A percentile compares a stretch with the other conserved stretches of the same genome.
Evolutionary conservation across 108 stramenopile species (phyloP).

Genomic region (Nannochloropsis salina): DNA sequence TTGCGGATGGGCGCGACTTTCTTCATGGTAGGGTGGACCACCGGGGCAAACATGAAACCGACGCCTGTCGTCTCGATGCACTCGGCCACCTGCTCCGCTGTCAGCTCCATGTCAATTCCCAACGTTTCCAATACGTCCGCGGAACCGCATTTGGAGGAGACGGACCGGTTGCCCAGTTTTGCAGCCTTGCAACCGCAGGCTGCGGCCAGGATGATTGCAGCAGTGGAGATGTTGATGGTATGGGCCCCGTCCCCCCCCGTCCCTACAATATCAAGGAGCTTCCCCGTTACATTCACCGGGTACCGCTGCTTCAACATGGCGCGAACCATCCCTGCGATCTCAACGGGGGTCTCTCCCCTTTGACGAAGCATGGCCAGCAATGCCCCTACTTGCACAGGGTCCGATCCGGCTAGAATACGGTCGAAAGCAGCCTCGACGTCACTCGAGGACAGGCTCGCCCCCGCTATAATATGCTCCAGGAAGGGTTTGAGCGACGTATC

Average conservation of each 20-base stretch:
- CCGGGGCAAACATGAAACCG: slow-evolving; percentile 95
- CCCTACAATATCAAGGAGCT: slow-evolving; percentile 94
- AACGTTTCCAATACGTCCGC: slow-evolving; percentile 92
- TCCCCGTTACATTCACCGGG: slow-evolving; percentile 45
- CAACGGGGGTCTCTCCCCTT: slow-evolving; percentile 79
- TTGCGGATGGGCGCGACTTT: slow-evolving; percentile 89
- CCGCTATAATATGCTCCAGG: slow-evolving; percentile 45
- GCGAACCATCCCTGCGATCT: slow-evolving; percentile 89
- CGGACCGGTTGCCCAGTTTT: slow-evolving; percentile 92
- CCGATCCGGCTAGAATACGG: slow-evolving; percentile 37
- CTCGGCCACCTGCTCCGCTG: slow-evolving; percentile 71
- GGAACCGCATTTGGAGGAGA: slow-evolving; percentile 77
- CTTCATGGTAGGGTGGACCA: slow-evolving; percentile 93
- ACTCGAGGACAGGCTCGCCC: slow-evolving; percentile 33
- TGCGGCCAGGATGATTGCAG: slow-evolving; percentile 85
- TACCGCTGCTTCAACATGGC: slow-evolving; percentile 71
- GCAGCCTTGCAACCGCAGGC: slow-evolving; percentile 76
- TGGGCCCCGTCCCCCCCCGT: slow-evolving; percentile 99
- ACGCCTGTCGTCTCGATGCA: slow-evolving; percentile 78
- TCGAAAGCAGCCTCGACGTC: slow-evolving; percentile 49
- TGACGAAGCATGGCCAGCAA: slow-evolving; percentile 78
- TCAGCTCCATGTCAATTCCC: slow-evolving; percentile 84
- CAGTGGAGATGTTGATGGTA: slow-evolving; percentile 95
- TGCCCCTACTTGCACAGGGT: slow-evolving; percentile 50
- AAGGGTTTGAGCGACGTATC: slow-evolving; percentile 41